Conservation (phyloP, 345 rosid species). For the Eutrema japonicum region DNA sequence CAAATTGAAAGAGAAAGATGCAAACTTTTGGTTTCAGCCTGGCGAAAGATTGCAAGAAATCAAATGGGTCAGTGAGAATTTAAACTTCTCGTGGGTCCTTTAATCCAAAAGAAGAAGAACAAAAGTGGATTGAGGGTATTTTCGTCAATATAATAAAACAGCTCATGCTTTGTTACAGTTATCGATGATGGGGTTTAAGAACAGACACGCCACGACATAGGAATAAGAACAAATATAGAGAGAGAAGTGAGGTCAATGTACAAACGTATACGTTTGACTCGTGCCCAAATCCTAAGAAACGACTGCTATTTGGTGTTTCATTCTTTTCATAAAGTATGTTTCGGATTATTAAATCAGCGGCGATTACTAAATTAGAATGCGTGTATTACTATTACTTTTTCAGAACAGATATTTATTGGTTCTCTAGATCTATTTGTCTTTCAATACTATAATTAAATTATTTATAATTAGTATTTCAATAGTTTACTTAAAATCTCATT, state of each 20-base stretch:
- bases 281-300: slow-evolving; percentile 34
- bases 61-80: slow-evolving; percentile 33
- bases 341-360: neutral
- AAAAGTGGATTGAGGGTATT: slow-evolving; percentile 35
- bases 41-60: slow-evolving; percentile 25
- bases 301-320: slow-evolving; percentile 26
- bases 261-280: slow-evolving; percentile 46
- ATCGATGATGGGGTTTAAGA: slow-evolving; percentile 39
- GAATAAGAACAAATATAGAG: slow-evolving; percentile 27
- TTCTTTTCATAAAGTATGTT: slow-evolving; percentile 29
- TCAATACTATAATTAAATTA: neutral
- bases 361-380: neutral
- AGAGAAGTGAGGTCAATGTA: slow-evolving; percentile 28
- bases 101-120: slow-evolving; percentile 22
- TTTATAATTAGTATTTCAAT: no score
- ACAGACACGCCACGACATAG: slow-evolving; percentile 43
- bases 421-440: neutral
- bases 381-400: neutral
- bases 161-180: slow-evolving; percentile 39
- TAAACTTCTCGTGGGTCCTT: slow-evolving; percentile 30
- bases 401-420: neutral
- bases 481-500: no score
- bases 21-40: slow-evolving; percentile 24
- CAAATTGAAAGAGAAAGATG: slow-evolving; percentile 10
- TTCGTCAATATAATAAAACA: slow-evolving; percentile 38